phyloP scores from a whole-genome alignment of 106 monocot species.

The Allium cepa region DNA sequence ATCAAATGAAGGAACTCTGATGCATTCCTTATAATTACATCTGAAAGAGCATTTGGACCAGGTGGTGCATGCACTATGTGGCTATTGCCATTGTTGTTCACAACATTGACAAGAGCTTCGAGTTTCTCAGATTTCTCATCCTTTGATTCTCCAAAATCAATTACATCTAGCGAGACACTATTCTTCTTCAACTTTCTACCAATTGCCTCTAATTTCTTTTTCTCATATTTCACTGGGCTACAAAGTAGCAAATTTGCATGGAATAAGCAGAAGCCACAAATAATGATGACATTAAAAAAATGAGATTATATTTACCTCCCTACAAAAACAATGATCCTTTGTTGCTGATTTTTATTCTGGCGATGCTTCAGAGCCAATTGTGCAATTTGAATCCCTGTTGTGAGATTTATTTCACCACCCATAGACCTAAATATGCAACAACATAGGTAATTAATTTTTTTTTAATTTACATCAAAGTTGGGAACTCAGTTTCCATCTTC shows the following conservation, averaged over 20 bases:
- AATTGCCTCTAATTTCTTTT: constrained; percentile 75
- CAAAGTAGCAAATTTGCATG: neutral
- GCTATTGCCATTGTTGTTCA: constrained; percentile 82
- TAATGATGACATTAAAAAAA: neutral
- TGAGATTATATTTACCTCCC: constrained; percentile 92
- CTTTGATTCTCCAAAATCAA: constrained; percentile 89
- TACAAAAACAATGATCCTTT: constrained; percentile 91
- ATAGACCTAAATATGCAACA: constrained; percentile 46
- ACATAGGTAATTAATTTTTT: too few relatives aligned
- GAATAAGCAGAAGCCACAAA: constrained; percentile 3
- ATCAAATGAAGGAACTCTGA: neutral
- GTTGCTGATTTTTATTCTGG: constrained; percentile 94
- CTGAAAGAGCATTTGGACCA: constrained; percentile 73
- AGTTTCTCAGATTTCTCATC: constrained; percentile 88
- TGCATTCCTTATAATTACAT: constrained; percentile 79
- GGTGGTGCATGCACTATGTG: constrained; percentile 94
- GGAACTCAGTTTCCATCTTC: too few relatives aligned
- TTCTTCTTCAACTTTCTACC: constrained; percentile 93
- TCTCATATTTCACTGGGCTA: constrained; percentile 83
- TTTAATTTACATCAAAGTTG: too few relatives aligned
- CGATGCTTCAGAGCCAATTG: constrained; percentile 98
- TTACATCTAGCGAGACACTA: constrained; percentile 87
- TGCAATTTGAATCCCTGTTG: constrained; percentile 89
- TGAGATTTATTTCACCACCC: constrained; percentile 83
- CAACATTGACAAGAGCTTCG: constrained; percentile 72